A percentile compares a stretch with the other conserved stretches of the same genome.
Evolutionary conservation across 1,139 yeast genomes (phyloP).

Genomic region (Hansenula sp.): DNA sequence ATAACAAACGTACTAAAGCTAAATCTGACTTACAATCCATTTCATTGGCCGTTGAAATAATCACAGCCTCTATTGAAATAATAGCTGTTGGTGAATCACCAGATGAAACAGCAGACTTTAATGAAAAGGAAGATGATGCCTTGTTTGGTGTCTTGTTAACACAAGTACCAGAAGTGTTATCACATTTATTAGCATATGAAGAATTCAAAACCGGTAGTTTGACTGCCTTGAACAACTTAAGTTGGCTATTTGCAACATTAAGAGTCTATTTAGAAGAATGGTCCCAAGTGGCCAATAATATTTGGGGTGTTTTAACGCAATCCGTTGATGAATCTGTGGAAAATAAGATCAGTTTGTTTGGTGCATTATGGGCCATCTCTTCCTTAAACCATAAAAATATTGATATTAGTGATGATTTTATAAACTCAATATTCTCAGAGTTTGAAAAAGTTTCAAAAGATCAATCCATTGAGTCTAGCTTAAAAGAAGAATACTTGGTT

Average conservation of each 20-base stretch:
- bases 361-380: conserved; percentile 59
- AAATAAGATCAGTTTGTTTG: conserved; percentile 46
- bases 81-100: conserved; percentile 26
- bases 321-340: conserved; percentile 31
- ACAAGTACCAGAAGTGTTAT: conserved; percentile 37
- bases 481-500: conserved; percentile 18
- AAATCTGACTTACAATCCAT: conserved; percentile 56
- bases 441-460: conserved; percentile 19
- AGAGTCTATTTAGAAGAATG: conserved; percentile 26
- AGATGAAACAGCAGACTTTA: conserved; percentile 7
- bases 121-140: conserved; percentile 23
- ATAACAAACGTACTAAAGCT: conserved; percentile 41
- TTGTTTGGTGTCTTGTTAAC: conserved; percentile 29
- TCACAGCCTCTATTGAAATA: conserved; percentile 70
- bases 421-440: conserved; percentile 16
- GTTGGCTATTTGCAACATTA: conserved; percentile 45
- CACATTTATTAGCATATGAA: conserved; percentile 35
- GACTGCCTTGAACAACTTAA: conserved; percentile 65
- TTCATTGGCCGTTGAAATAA: conserved; percentile 68
- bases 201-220: conserved; percentile 51
- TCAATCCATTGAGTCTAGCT: conserved; percentile 21
- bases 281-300: conserved; percentile 28
- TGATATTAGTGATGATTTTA: not conserved
- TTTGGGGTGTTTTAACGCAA: conserved; percentile 34
- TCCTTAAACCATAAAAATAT: conserved; percentile 36